Conservation (phyloP, 352 stramenopile species). For the Phytophthora chlamydospora region DNA sequence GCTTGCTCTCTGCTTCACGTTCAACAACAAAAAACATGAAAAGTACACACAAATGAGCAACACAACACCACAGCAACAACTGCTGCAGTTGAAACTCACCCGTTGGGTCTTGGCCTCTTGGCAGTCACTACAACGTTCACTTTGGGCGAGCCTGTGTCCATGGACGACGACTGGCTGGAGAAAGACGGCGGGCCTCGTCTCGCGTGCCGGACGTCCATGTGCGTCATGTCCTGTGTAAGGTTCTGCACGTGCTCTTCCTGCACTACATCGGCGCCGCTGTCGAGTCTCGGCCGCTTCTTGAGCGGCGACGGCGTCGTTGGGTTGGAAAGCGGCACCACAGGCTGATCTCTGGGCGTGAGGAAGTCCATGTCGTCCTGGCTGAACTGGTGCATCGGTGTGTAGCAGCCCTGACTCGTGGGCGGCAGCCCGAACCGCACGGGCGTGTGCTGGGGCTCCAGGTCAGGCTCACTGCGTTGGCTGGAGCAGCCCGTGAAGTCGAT, state of each 20-base stretch:
- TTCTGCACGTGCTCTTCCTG: conserved; percentile 72
- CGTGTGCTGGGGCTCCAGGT: conserved; percentile 54
- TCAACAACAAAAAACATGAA: conserved; percentile 18
- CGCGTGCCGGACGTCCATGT: conserved; percentile 66
- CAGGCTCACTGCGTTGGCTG: conserved; percentile 76
- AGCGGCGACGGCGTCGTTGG: conserved; percentile 82
- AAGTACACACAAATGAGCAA: conserved; percentile 15
- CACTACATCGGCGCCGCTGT: conserved; percentile 41
- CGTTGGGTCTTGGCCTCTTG: conserved; percentile 38
- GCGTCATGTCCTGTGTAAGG: conserved; percentile 76
- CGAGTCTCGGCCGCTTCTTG: conserved; percentile 73
- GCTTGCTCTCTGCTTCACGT: conserved; percentile 29
- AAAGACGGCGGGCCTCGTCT: conserved; percentile 45
- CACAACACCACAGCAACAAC: not conserved
- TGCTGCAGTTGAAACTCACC: conserved; percentile 19
- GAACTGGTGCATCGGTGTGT: conserved; percentile 68
- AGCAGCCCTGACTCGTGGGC: conserved; percentile 43
- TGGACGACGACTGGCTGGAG: conserved; percentile 62
- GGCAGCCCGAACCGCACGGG: conserved; percentile 36
- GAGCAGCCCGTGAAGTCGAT: conserved; percentile 77
- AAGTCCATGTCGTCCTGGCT: conserved; percentile 89
- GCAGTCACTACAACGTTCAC: conserved; percentile 31
- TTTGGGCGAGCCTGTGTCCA: conserved; percentile 43
- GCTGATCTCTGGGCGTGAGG: conserved; percentile 83
- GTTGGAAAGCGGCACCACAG: conserved; percentile 81